Evolutionary conservation across 345 rosid species (phyloP).

Genomic region (Linum trigynum): DNA sequence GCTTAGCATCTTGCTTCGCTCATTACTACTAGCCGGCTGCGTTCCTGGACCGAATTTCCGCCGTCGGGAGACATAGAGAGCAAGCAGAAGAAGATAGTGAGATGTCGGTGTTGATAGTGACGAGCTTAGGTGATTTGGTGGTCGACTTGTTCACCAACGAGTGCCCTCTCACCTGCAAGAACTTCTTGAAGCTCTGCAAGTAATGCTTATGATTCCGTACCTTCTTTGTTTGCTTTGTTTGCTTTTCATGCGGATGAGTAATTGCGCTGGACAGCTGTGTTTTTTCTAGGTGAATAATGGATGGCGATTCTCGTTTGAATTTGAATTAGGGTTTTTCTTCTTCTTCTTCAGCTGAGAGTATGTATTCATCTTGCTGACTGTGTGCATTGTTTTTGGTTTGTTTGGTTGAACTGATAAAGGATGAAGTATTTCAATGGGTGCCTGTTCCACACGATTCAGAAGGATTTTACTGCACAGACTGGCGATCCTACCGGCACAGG

Average conservation of each 20-base stretch:
- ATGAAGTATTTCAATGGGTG: conserved; percentile 84
- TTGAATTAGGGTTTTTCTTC: neutral
- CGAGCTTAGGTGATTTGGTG: conserved; percentile 77
- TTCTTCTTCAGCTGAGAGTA: neutral
- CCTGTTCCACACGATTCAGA: conserved; percentile 76
- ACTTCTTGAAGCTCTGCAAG: conserved; percentile 97
- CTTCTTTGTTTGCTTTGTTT: neutral
- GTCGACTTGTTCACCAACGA: conserved; percentile 53
- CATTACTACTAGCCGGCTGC: no score
- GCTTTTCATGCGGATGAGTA: neutral
- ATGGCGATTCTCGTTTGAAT: neutral
- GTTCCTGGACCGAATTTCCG: neutral
- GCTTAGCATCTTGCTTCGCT: no score
- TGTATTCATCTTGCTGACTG: neutral
- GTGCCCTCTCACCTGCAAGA: conserved; percentile 83
- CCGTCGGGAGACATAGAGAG: neutral
- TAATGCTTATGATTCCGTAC: conserved; percentile 14
- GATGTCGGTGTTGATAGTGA: conserved; percentile 74
- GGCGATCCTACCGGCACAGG: conserved; percentile 89
- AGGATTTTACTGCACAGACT: conserved; percentile 70
- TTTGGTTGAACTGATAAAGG: conserved; percentile 27
- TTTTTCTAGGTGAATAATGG: neutral
- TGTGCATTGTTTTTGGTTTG: neutral
- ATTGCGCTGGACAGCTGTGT: neutral
- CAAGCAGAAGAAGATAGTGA: neutral